Percentiles rank a stretch among this genome's conserved stretches.
Evolutionary conservation across 352 stramenopile genomes (phyloP).

Genomic region (Globisporangium uncinulatum): DNA sequence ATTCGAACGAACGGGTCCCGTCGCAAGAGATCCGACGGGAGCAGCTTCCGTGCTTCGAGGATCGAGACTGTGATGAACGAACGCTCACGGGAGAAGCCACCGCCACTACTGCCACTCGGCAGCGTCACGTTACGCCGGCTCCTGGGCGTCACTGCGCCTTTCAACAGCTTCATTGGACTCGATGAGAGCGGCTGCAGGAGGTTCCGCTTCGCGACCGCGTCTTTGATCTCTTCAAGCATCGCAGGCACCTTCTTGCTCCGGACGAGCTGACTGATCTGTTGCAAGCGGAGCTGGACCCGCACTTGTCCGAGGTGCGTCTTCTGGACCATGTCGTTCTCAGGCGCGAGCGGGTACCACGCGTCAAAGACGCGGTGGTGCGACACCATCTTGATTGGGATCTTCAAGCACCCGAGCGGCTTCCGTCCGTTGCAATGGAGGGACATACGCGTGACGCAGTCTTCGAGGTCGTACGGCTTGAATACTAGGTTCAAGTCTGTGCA

Average conservation of each 20-base stretch:
- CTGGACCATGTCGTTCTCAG: conserved; percentile 64
- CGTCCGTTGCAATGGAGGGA: conserved; percentile 29
- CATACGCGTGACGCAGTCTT: conserved; percentile 63
- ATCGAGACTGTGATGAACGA: conserved; percentile 61
- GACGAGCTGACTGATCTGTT: conserved; percentile 23
- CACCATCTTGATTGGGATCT: conserved; percentile 59
- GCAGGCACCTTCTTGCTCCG: conserved; percentile 31
- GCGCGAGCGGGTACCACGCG: conserved; percentile 55
- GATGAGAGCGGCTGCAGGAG: background rate
- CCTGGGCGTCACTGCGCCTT: conserved; percentile 5
- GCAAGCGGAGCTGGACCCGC: conserved; percentile 41
- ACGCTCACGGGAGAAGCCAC: conserved; percentile 23
- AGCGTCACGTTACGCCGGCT: conserved; percentile 3
- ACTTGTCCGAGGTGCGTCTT: conserved; percentile 54
- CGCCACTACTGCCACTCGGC: conserved; percentile 9
- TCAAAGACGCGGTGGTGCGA: conserved; percentile 54
- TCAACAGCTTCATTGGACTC: conserved; percentile 12
- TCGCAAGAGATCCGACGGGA: conserved; percentile 27
- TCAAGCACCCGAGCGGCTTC: conserved; percentile 54
- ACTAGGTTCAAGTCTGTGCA: conserved; percentile 61
- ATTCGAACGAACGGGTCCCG: conserved; percentile 49
- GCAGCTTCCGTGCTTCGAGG: conserved; percentile 48
- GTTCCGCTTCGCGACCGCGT: conserved; percentile 10
- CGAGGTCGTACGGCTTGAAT: conserved; percentile 54
- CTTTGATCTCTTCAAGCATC: conserved; percentile 28